Evolutionary conservation across 2,329 filamentous ascomycete genomes (phyloP).

Genomic region (Tolypocladium nubicola): DNA sequence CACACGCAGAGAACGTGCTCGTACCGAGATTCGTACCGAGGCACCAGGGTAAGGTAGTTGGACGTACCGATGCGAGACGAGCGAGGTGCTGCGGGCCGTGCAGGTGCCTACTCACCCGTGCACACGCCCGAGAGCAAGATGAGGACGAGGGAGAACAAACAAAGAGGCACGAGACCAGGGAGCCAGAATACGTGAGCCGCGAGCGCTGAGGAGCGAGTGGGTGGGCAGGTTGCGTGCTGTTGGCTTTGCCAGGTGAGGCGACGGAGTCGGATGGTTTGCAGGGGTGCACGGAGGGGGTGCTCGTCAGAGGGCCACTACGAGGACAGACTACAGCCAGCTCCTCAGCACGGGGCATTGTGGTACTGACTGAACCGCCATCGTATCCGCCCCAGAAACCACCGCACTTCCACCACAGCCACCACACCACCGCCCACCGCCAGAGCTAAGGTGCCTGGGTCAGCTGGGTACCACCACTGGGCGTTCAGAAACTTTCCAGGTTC

Average conservation of each 20-base stretch:
- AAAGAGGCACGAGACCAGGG: not conserved
- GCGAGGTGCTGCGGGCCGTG: not conserved
- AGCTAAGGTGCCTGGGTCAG: not conserved
- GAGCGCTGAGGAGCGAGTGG: not conserved
- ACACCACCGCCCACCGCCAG: not conserved
- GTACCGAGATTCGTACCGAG: not conserved
- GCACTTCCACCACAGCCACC: not conserved
- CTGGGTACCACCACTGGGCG: not conserved
- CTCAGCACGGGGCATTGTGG: not conserved
- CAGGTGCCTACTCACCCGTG: not conserved
- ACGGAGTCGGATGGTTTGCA: not conserved
- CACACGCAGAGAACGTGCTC: not conserved
- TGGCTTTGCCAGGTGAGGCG: not conserved
- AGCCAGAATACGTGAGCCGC: not conserved
- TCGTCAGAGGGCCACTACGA: not conserved
- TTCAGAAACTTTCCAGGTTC: not conserved
- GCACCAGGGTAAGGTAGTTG: not conserved
- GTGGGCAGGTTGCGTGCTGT: not conserved
- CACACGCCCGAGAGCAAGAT: not conserved
- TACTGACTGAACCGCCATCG: not conserved
- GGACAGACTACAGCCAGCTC: not conserved
- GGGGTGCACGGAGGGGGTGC: not conserved
- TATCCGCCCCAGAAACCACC: not conserved
- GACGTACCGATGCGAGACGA: too few species aligned
- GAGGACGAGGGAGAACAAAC: not conserved